A percentile compares a stretch with the other conserved stretches of the same genome.
phyloP scores from a whole-genome alignment of 345 rosid species.

The Salix dunnii region DNA sequence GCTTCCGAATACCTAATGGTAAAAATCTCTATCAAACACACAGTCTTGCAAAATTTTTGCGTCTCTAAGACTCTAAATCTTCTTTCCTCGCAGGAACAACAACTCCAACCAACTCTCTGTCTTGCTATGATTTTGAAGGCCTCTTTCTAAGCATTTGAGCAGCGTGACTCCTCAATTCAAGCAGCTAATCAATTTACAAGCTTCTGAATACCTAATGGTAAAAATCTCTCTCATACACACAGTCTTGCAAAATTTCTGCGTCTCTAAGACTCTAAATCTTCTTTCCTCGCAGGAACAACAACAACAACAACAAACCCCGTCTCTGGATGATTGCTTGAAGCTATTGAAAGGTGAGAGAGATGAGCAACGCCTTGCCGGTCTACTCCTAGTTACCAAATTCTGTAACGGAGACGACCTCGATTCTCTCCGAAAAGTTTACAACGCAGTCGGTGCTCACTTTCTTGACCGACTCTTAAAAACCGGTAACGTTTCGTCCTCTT shows the following conservation, averaged over 20 bases:
- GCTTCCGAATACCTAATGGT: too few relatives aligned
- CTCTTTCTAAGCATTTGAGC: too few relatives aligned
- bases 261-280: not conserved
- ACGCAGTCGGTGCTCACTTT: slow-evolving; percentile 61
- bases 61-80: not conserved
- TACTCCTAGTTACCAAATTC: slow-evolving; percentile 75
- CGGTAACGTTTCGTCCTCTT: slow-evolving; percentile 35
- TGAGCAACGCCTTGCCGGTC: slow-evolving; percentile 89
- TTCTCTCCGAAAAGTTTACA: slow-evolving; percentile 54
- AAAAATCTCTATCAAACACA: too few relatives aligned
- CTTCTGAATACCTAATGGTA: too few relatives aligned
- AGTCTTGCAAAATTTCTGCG: too few relatives aligned
- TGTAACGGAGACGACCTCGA: slow-evolving; percentile 55
- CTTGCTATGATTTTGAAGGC: too few relatives aligned
- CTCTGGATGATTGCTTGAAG: slow-evolving; percentile 76
- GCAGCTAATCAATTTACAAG: too few relatives aligned
- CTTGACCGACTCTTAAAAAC: slow-evolving; percentile 73
- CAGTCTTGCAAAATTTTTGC: too few relatives aligned
- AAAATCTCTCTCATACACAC: too few relatives aligned
- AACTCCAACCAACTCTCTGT: too few relatives aligned
- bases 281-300: slow-evolving; percentile 13
- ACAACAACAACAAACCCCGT: slow-evolving; percentile 35
- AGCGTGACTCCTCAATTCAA: too few relatives aligned
- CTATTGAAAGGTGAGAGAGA: slow-evolving; percentile 77
- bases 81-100: slow-evolving; percentile 11